Conservation (phyloP, 2,329 filamentous ascomycete species). For the Epichloe scottii region DNA sequence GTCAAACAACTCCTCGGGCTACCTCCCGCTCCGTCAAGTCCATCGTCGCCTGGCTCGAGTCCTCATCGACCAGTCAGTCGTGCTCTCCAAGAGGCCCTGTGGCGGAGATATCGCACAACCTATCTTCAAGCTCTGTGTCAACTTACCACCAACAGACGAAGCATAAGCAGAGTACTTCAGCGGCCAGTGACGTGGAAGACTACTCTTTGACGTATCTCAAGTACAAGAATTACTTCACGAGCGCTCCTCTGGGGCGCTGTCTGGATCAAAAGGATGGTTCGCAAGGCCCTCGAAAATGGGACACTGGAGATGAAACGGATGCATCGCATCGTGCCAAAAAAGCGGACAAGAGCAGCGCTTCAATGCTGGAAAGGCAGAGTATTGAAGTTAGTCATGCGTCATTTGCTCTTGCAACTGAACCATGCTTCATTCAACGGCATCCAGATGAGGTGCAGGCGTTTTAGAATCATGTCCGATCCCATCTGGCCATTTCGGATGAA, state of each 20-base stretch:
- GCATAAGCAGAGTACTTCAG: neutral
- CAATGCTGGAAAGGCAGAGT: neutral
- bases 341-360: neutral
- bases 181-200: constrained; percentile 14
- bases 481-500: constrained; percentile 19
- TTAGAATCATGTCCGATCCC: constrained; percentile 18
- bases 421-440: constrained; percentile 5
- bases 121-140: constrained; percentile 2
- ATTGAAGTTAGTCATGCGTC: neutral
- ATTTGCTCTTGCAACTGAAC: neutral
- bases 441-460: constrained; percentile 18
- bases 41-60: constrained; percentile 21
- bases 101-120: neutral
- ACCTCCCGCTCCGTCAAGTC: constrained; percentile 16
- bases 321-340: neutral
- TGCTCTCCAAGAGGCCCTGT: neutral
- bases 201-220: constrained; percentile 21
- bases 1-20: neutral
- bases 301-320: neutral
- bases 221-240: constrained; percentile 20
- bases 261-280: constrained; percentile 12
- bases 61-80: constrained; percentile 7
- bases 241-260: constrained; percentile 18
- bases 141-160: neutral
- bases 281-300: neutral